Conservation (phyloP, 2,329 filamentous ascomycete genomes). For the Corinectria fuckeliana region DNA sequence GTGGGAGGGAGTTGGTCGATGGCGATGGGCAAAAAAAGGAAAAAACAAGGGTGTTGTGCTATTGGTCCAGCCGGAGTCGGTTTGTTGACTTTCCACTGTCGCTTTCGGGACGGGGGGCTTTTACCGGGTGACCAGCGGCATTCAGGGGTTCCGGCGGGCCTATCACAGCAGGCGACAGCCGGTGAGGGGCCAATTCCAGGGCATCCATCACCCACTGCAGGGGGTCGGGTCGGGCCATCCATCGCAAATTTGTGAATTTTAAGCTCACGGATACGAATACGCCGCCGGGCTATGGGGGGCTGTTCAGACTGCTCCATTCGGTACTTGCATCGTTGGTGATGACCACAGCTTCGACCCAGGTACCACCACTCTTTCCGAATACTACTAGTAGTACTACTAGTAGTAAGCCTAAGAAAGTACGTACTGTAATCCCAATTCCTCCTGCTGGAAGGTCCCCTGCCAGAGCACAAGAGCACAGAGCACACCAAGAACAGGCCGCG, state of each 20-base stretch:
- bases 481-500: neutral
- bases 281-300: neutral
- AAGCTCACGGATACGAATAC: neutral
- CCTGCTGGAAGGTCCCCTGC: too few relatives aligned
- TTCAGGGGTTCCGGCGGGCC: slow-evolving; percentile 24
- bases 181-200: slow-evolving; percentile 5
- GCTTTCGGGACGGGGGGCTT: slow-evolving; percentile 15
- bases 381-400: too few relatives aligned
- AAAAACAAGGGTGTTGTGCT: slow-evolving; percentile 37
- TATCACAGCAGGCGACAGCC: slow-evolving; percentile 25
- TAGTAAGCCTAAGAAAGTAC: too few relatives aligned
- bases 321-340: neutral
- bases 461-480: too few relatives aligned
- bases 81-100: slow-evolving; percentile 10
- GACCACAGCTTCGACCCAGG: neutral
- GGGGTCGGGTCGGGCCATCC: neutral
- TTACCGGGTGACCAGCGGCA: slow-evolving; percentile 16
- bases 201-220: neutral
- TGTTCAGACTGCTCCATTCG: neutral
- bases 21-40: slow-evolving; percentile 31
- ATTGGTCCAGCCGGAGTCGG: slow-evolving; percentile 26
- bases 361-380: neutral
- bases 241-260: neutral
- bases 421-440: too few relatives aligned
- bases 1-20: neutral